Evolutionary conservation across 2,329 filamentous ascomycete species (phyloP).

Genomic region (Polychaeton citri): DNA sequence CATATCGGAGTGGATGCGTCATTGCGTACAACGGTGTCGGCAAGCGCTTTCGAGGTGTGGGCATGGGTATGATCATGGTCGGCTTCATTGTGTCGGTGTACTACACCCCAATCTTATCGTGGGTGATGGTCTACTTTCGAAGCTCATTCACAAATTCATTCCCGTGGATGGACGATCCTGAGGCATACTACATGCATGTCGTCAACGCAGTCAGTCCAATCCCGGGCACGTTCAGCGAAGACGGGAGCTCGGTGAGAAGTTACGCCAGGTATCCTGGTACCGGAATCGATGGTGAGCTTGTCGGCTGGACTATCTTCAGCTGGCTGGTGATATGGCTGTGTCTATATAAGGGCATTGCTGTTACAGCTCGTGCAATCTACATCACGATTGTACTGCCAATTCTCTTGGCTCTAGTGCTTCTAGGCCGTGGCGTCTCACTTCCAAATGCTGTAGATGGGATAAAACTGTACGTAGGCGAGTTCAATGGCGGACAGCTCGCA

Average conservation of each 20-base stretch:
- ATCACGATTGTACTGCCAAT: slow-evolving; percentile 49
- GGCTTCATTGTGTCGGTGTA: slow-evolving; percentile 43
- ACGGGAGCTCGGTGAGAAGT: too few species aligned
- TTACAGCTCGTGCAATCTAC: slow-evolving; percentile 48
- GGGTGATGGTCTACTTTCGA: slow-evolving; percentile 48
- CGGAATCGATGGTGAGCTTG: slow-evolving; percentile 40
- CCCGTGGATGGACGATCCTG: slow-evolving; percentile 38
- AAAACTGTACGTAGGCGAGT: slow-evolving; percentile 29
- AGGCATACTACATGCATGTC: slow-evolving; percentile 34
- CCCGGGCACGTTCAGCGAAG: too few species aligned
- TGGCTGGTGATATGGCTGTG: slow-evolving; percentile 48
- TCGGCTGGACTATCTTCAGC: slow-evolving; percentile 45
- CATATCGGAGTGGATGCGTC: slow-evolving; percentile 30
- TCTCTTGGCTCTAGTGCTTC: slow-evolving; percentile 41
- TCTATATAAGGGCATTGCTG: slow-evolving; percentile 44
- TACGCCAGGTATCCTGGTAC: slow-evolving; percentile 37
- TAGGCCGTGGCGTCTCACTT: slow-evolving; percentile 42
- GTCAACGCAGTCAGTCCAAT: too few species aligned
- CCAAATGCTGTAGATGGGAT: slow-evolving; percentile 41
- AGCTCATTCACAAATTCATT: slow-evolving; percentile 41
- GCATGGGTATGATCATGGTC: slow-evolving; percentile 39
- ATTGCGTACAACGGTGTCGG: slow-evolving; percentile 33
- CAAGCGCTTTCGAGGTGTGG: slow-evolving; percentile 39
- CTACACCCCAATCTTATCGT: slow-evolving; percentile 43
- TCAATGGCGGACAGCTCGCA: neutral